Percentiles rank a stretch among this genome's conserved stretches.
These are phyloP conservation scores for Lepidium africanum DNA, from an alignment of 345 rosid genomes.

Conservation along the genomic window DNA sequence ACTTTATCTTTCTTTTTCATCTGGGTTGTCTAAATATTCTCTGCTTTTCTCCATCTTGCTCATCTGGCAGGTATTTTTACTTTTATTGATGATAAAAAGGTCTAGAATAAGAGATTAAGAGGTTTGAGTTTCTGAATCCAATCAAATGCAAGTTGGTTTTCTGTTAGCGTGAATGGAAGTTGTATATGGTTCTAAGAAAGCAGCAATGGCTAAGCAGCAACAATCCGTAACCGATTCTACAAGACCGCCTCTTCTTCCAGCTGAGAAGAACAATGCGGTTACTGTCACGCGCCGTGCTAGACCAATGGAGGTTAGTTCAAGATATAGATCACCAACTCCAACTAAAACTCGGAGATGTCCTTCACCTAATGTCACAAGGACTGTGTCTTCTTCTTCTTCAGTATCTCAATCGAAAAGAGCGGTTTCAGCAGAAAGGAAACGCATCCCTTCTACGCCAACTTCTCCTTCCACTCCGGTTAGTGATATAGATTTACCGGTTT, in stretches of 20 bases:
- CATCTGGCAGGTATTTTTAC: constrained; percentile 50
- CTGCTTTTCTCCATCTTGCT: constrained; percentile 37
- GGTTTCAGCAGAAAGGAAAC: constrained; percentile 76
- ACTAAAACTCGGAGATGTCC: constrained; percentile 45
- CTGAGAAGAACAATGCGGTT: constrained; percentile 62
- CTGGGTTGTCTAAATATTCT: constrained; percentile 33
- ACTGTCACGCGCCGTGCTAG: constrained; percentile 36
- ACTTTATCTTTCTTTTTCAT: constrained; percentile 18
- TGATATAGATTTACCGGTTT: constrained; percentile 39
- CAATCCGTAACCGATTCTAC: constrained; percentile 36
- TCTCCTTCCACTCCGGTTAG: constrained; percentile 66
- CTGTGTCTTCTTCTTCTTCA: constrained; percentile 28
- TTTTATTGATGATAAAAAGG: constrained; percentile 33
- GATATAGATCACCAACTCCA: constrained; percentile 69
- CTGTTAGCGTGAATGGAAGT: constrained; percentile 61
- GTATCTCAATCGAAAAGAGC: constrained; percentile 55
- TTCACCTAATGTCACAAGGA: constrained; percentile 58
- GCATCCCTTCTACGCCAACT: constrained; percentile 52
- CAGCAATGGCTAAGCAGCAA: constrained; percentile 36
- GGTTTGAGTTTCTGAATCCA: constrained; percentile 26
- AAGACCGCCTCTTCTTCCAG: constrained; percentile 61
- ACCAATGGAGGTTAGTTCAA: constrained; percentile 61
- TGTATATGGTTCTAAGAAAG: constrained; percentile 36
- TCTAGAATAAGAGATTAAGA: constrained; percentile 26
- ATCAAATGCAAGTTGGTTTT: constrained; percentile 43